These are phyloP conservation scores for Suillus clintonianus DNA, from an alignment of 768 basidiomycete species.

Conservation along the genomic window DNA sequence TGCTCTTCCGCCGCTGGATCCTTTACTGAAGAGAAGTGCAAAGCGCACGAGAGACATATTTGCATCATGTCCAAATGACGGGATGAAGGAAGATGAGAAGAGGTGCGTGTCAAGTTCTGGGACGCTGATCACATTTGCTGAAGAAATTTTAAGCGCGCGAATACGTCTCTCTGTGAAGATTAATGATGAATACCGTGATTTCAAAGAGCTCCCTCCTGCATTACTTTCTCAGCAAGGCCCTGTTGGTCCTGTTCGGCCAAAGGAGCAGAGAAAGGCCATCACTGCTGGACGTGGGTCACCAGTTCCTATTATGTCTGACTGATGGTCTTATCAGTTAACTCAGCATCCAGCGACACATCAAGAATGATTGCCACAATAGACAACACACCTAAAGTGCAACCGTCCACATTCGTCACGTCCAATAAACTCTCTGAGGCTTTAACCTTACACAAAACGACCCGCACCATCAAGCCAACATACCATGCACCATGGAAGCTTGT, in stretches of 20 bases:
- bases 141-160: constrained; percentile 49
- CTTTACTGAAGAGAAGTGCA: constrained; percentile 61
- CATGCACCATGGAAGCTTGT: constrained; percentile 96
- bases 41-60: constrained; percentile 76
- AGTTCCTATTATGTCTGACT: not conserved
- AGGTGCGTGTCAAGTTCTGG: constrained; percentile 46
- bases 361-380: constrained; percentile 75
- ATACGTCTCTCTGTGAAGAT: constrained; percentile 83
- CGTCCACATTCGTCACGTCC: constrained; percentile 69
- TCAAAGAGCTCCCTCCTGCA: constrained; percentile 79
- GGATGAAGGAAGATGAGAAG: constrained; percentile 64
- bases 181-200: constrained; percentile 85
- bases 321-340: constrained; percentile 15
- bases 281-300: constrained; percentile 64
- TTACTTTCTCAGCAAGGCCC: constrained; percentile 80
- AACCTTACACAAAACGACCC: constrained; percentile 88
- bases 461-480: constrained; percentile 93
- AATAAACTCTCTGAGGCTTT: constrained; percentile 84
- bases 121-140: not conserved
- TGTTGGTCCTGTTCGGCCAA: constrained; percentile 78
- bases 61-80: constrained; percentile 62
- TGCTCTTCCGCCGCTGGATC: constrained; percentile 65
- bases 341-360: constrained; percentile 49
- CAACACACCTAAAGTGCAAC: constrained; percentile 64
- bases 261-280: constrained; percentile 62